Evolutionary conservation across 2,329 filamentous ascomycete species (phyloP).

Genomic region (Zymoseptoria pseudotritici): DNA sequence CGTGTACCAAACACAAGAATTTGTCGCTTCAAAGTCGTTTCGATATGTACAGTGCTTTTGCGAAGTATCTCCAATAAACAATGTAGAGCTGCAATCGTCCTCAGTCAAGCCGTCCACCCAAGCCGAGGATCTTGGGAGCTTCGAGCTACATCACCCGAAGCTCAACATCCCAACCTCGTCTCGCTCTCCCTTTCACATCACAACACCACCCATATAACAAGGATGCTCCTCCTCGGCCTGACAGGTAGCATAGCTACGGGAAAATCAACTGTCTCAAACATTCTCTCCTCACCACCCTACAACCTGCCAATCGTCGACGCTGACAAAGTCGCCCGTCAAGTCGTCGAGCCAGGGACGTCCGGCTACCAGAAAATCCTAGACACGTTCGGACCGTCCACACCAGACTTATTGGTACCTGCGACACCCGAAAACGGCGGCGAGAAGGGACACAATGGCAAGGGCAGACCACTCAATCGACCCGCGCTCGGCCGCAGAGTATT

Average conservation of each 20-base stretch:
- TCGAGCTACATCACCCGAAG: neutral
- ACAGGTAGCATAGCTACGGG: conserved; percentile 97
- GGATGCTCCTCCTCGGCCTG: conserved; percentile 91
- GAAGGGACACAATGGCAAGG: conserved; percentile 52
- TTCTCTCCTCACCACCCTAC: conserved; percentile 75
- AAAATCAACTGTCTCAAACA: conserved; percentile 87
- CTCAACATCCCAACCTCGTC: neutral
- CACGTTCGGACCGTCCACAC: conserved; percentile 74
- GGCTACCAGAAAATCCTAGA: conserved; percentile 77
- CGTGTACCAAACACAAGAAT: neutral
- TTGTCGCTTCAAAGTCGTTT: neutral
- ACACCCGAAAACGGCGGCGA: conserved; percentile 35
- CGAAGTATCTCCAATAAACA: neutral
- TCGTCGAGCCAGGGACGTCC: conserved; percentile 83
- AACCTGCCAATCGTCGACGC: conserved; percentile 88
- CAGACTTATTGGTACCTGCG: conserved; percentile 70
- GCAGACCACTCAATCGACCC: conserved; percentile 73
- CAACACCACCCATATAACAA: neutral
- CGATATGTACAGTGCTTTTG: neutral
- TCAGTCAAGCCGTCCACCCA: neutral
- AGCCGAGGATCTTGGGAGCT: neutral
- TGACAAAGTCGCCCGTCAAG: conserved; percentile 82
- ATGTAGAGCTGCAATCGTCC: neutral
- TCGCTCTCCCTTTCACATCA: neutral
- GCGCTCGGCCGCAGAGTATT: conserved; percentile 82